These are phyloP conservation scores for Funneliformis caledonium DNA, from an alignment of 371 early-diverging fungal species.

Conservation along the genomic window DNA sequence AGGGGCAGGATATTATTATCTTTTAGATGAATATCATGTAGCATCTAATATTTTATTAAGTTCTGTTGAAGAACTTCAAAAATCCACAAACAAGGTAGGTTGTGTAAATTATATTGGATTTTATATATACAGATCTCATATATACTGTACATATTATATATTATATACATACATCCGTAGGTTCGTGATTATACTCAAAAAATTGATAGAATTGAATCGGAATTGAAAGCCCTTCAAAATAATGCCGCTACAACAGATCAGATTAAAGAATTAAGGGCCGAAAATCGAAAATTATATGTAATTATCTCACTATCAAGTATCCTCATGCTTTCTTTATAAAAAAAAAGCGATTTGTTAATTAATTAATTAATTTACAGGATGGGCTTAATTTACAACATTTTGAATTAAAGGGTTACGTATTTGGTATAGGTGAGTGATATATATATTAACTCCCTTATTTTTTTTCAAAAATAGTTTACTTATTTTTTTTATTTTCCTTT, in stretches of 20 bases:
- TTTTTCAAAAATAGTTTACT: neutral
- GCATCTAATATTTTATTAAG: slow-evolving; percentile 70
- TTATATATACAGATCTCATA: neutral
- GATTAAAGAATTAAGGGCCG: slow-evolving; percentile 63
- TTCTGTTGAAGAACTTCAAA: slow-evolving; percentile 78
- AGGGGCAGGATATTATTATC: slow-evolving; percentile 77
- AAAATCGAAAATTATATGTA: slow-evolving; percentile 73
- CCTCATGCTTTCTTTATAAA: neutral
- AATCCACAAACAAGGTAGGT: slow-evolving; percentile 72
- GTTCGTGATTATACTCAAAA: slow-evolving; percentile 76
- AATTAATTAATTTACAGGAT: slow-evolving; percentile 15
- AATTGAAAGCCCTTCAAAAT: slow-evolving; percentile 63
- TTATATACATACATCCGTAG: slow-evolving; percentile 48
- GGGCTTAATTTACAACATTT: slow-evolving; percentile 25
- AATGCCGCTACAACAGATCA: slow-evolving; percentile 69
- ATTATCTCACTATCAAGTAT: neutral
- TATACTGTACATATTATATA: no score
- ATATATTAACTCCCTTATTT: neutral
- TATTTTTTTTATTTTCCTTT: neutral
- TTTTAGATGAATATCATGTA: slow-evolving; percentile 80
- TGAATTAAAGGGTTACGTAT: slow-evolving; percentile 27
- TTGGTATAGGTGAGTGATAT: slow-evolving; percentile 17
- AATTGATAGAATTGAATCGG: slow-evolving; percentile 73
- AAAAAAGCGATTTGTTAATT: neutral
- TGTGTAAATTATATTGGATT: neutral